A percentile compares a stretch with the other conserved stretches of the same genome.
phyloP scores from a whole-genome alignment of 331 rosid species.

The Prunus yedoensis region DNA sequence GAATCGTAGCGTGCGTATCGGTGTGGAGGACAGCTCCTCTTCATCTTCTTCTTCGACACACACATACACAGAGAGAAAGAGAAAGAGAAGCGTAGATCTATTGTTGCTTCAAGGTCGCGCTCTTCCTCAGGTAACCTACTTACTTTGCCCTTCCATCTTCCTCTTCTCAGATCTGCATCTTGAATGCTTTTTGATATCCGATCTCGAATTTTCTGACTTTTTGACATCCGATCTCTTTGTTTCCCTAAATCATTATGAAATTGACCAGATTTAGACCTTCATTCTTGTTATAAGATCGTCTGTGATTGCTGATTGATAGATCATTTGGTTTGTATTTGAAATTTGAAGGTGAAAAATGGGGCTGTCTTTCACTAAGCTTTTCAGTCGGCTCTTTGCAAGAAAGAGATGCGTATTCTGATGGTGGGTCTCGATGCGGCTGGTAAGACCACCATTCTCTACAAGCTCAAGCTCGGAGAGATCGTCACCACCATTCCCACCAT shows the following conservation, averaged over 20 bases:
- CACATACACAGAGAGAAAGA: neutral
- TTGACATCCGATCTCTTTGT: neutral
- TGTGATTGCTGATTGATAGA: neutral
- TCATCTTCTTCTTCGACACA: neutral
- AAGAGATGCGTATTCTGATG: conserved; percentile 96
- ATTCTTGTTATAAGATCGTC: neutral
- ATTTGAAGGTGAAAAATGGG: conserved; percentile 61
- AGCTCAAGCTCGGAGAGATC: conserved; percentile 94
- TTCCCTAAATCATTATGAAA: neutral
- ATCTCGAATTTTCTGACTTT: neutral
- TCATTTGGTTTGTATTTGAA: conserved; percentile 1
- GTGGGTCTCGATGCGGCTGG: conserved; percentile 99
- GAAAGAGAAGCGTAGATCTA: conserved; percentile 16
- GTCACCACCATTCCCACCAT: conserved; percentile 98
- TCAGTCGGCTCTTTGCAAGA: conserved; percentile 91
- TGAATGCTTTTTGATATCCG: neutral
- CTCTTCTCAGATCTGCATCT: neutral
- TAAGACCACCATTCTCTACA: conserved; percentile 92
- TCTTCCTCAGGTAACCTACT: conserved; percentile 19
- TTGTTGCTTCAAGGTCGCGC: neutral
- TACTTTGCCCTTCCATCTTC: neutral
- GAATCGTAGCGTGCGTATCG: neutral
- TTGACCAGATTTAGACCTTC: neutral
- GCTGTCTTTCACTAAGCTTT: conserved; percentile 86
- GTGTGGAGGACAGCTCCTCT: conserved; percentile 15